Evolutionary conservation across 192 early-diverging fungal species (phyloP), one percentile per base, ranked within the genome.

Genomic region (Backusella tarrabulga): DNA sequence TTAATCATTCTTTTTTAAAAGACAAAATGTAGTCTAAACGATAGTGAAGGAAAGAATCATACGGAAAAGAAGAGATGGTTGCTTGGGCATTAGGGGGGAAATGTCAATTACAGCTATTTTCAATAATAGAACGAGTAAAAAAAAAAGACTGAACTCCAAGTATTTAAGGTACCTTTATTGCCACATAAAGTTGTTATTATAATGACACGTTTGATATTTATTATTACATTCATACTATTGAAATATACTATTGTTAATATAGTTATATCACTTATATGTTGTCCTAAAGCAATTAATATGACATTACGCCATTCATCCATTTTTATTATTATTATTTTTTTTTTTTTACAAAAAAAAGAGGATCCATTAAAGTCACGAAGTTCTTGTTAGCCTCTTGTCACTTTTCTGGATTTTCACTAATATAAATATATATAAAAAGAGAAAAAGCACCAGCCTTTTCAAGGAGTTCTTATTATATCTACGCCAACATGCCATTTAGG

Each of bases 91-190:
- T 44, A 56, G 19, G 21, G 56, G 56, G 56, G 12, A 19, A 21
- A 60, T 60, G 56, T 60, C 21, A 60, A 60, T 60, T 60, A 60
- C 56, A 60, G 56, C 56, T 60, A 26, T 60, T 26, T 50, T 60
- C 21, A 23, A 60, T 60, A 21, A 60, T 60, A 60, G 23, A 12
- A 60, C n/a, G n/a, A 60, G 56, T 26, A 60, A 26, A 60, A 40
- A 40, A 38, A 38, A 40, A 40, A 40, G 11, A 12, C 2, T 60
- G 2, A 9, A 60, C 54, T 12, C 54, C 23, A 60, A 60, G 54
- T 12, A 26, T 60, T 26, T 60, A 23, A 3, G 54, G 54, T 26
- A 11, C 54, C 17, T 46, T 60, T 60, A 60, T 60, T 60, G 54
- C 54, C 54, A 60, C 56, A 60, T 14, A 60, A 60, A 26, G 21